A percentile compares a stretch with the other conserved stretches of the same genome.
phyloP scores from a whole-genome alignment of 164 flowering plant genomes.

The Warburgia ugandensis region DNA sequence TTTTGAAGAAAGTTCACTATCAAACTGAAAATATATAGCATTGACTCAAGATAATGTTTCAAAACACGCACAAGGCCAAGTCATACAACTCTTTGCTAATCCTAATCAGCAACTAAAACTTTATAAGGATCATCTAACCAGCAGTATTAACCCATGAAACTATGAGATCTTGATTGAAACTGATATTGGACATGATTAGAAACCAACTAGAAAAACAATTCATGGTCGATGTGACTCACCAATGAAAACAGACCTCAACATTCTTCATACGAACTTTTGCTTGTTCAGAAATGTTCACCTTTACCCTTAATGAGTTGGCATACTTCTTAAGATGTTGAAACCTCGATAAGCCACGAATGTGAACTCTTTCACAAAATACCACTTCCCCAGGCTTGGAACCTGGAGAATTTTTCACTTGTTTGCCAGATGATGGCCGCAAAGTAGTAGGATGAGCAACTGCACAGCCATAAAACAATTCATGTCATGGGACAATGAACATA shows the following conservation, averaged over 20 bases:
- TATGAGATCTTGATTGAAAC: no score
- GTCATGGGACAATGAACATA: no score
- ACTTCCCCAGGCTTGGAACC: slow-evolving; percentile 47
- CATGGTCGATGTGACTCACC: slow-evolving; percentile 72
- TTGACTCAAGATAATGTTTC: no score
- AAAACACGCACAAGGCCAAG: no score
- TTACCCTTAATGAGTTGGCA: slow-evolving; percentile 57
- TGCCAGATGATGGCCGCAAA: slow-evolving; percentile 38
- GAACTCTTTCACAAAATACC: slow-evolving; percentile 55
- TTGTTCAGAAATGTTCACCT: slow-evolving; percentile 22
- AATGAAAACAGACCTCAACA: slow-evolving; percentile 71
- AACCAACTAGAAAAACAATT: no score
- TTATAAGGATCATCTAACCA: no score
- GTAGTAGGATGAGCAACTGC: slow-evolving; percentile 33
- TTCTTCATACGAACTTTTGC: slow-evolving; percentile 25
- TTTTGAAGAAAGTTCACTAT: no score
- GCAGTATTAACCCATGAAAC: no score
- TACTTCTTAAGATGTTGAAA: slow-evolving; percentile 42
- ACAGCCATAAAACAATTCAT: slow-evolving; percentile 8
- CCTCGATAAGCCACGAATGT: slow-evolving; percentile 59
- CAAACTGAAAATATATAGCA: no score
- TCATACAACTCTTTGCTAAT: no score
- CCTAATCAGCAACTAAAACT: no score
- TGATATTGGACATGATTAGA: no score
- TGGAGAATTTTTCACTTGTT: slow-evolving; percentile 46